Evolutionary conservation across 768 basidiomycete species (phyloP), one percentile per base, ranked within the genome.

Genomic region (Calocera viscosa): DNA sequence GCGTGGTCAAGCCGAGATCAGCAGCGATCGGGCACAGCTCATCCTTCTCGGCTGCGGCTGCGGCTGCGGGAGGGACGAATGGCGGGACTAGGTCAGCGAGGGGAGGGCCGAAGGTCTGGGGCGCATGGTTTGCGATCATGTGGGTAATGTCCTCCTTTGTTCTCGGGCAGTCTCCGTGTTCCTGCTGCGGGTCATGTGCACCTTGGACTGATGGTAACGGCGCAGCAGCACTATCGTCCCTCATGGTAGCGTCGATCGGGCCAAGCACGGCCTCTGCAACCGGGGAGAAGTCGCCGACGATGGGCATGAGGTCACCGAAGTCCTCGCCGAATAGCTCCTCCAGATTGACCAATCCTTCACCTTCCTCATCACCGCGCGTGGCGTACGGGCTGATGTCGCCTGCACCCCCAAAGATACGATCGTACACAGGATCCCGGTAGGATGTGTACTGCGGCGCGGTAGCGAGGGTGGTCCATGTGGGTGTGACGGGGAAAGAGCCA

Each of bases 391-490:
- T 30, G 67, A 68, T 39, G 71, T 70, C 24, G 69, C 72, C 53
- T 5, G 53, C 53, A 22, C 53, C 53, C 7, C 53, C 53, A 26
- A 60, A 60, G 53, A 60, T 60, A 32, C 64, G 53, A 19, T 60
- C 53, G 26, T 60, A 60, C 26, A 60, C 30, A 11, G 80, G 76
- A 65, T 80, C 79, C 10, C 86, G 83, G 73, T 88, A 88, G n/a
- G 90, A 89, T 80, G 89, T 90, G 79, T 88, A 91, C 77, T 86
- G 81, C 0, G 91, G 90, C 69, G 91, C 91, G 76, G 82, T 86
- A 64, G 90, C 90, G 67, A 94, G 86, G 12, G 88, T 90, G 67
- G 87, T 91, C 75, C 84, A 91, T 60, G 24, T 26, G 1, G 85
- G 82, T 5, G 80, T 78, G 1, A 66, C 60, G 39, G 68, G 63